Percentiles rank a stretch among this genome's conserved stretches.
Evolutionary conservation across 176 grass and related monocot genomes (phyloP).

Genomic region (Zizania latifolia): DNA sequence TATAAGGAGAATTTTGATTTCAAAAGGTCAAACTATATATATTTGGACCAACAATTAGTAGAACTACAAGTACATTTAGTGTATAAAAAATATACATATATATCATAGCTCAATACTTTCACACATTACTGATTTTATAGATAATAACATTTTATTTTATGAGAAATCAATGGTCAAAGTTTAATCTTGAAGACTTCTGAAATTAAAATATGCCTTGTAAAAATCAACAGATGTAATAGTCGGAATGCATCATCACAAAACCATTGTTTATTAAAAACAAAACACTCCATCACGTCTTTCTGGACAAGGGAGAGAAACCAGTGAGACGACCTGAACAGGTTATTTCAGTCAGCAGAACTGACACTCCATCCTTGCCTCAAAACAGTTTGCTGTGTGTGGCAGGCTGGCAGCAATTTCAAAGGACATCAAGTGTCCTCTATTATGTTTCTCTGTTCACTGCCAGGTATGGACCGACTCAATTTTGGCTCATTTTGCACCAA

Average conservation of each 20-base stretch:
- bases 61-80: too few relatives aligned
- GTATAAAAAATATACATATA: too few relatives aligned
- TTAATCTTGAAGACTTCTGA: too few relatives aligned
- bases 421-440: not conserved
- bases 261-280: not conserved
- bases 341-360: not conserved
- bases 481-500: not conserved
- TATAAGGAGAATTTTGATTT: too few relatives aligned
- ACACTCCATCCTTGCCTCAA: not conserved
- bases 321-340: not conserved
- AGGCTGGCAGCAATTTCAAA: not conserved
- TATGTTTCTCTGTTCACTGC: not conserved
- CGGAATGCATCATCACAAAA: not conserved
- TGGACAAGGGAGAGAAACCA: not conserved
- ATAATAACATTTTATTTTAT: too few relatives aligned
- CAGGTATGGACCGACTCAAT: not conserved
- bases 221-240: not conserved
- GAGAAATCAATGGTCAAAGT: too few relatives aligned
- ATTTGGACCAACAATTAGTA: too few relatives aligned
- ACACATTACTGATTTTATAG: too few relatives aligned
- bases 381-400: not conserved
- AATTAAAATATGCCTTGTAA: too few relatives aligned
- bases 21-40: too few relatives aligned
- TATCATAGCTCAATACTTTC: too few relatives aligned
- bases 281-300: not conserved